Evolutionary conservation across 2,329 filamentous ascomycete species (phyloP), one percentile per base, ranked within the genome.

Genomic region (Fusarium setosum): DNA sequence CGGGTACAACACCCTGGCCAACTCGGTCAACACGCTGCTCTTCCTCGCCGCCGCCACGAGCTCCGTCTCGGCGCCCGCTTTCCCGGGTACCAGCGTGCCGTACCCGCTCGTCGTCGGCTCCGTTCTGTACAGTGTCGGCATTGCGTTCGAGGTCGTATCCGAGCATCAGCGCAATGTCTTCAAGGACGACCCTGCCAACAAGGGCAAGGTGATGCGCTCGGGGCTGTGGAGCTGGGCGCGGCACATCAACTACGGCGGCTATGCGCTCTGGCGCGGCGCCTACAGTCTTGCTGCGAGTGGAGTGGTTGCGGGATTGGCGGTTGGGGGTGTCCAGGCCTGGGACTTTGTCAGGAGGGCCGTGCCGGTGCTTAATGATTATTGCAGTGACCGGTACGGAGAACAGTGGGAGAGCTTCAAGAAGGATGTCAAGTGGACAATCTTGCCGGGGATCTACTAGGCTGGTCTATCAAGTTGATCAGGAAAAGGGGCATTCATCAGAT

Each of bases 21-120:
- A 90, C 77, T 79, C 79, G n/a, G 13, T 83, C 26, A 88, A 85
- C 73, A 81, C 82, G 1, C 79, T 90, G 13, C 76, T 88, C 15
- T 84, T 88, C 65, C 74, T 86, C 29, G 80, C 81, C 37, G 71
- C 79, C 3, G 75, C 80, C 15, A 86, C 84, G 0, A 86, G 83
- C 3, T 73, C 75, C 1, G 63, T 76, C 6, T 60, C 65, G 21
- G 74, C 69, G 4, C 59, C 57, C 1, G 38, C 54, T 6, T 56
- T 75, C 44, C 44, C 60, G n/a, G 59, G 69, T 9, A 70, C 67
- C 31, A 15, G 44, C 5, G 11, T 73, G 13, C 63, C 72, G 7
- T 60, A 70, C 20, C 54, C 73, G 6, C 69, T 87, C 20, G 73
- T 85, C 17, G 72, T 86, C 12, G 87, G 87, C 9, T 70, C 79